These are phyloP conservation scores for Leishmania gerbilli DNA, from an alignment of 208 protist species.

Conservation along the genomic window DNA sequence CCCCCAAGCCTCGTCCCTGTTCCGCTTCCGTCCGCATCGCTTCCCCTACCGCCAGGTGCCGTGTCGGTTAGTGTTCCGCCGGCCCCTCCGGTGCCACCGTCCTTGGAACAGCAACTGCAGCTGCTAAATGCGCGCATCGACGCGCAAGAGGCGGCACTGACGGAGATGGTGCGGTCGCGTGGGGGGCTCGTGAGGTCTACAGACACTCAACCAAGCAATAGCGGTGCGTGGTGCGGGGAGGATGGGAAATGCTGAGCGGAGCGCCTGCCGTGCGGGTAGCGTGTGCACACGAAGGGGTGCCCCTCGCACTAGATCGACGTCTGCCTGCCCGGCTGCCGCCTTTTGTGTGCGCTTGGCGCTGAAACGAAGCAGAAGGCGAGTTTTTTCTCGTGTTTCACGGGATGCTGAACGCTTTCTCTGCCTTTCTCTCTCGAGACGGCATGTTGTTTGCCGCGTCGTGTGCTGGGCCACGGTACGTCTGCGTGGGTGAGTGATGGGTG, in stretches of 20 bases:
- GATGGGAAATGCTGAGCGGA: neutral
- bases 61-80: slow-evolving; percentile 3
- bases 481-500: neutral
- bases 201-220: neutral
- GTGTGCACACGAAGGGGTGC: neutral
- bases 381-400: neutral
- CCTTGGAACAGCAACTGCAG: slow-evolving; percentile 19
- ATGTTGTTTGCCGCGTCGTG: neutral
- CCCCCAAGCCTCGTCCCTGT: neutral
- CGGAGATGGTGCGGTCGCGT: slow-evolving; percentile 16
- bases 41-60: neutral
- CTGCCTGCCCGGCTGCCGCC: neutral
- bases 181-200: neutral
- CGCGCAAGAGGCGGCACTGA: slow-evolving; percentile 26
- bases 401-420: neutral
- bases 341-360: neutral
- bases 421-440: neutral
- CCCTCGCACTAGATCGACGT: neutral
- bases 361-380: neutral
- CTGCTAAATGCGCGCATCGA: slow-evolving; percentile 31
- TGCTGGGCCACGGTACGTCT: neutral
- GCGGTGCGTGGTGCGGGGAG: neutral
- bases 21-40: neutral
- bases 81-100: slow-evolving; percentile 1
- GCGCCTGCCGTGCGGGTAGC: neutral